phyloP scores from a whole-genome alignment of 768 basidiomycete genomes.

The Auriscalpium orientale region DNA sequence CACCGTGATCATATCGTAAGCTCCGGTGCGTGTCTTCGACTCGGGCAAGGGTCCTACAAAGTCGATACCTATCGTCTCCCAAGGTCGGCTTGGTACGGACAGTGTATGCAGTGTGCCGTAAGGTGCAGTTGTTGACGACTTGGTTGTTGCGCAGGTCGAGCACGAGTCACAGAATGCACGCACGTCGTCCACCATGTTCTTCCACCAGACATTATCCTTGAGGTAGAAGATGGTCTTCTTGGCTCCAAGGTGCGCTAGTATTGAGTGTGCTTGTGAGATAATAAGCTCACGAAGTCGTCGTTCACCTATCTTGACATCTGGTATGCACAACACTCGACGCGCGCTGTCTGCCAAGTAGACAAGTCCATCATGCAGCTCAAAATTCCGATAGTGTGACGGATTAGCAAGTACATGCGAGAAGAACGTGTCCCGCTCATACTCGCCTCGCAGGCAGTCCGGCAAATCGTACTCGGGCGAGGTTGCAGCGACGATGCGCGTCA shows the following conservation, averaged over 20 bases:
- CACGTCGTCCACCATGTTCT: constrained; percentile 22
- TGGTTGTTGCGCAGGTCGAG: constrained; percentile 15
- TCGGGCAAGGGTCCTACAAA: constrained; percentile 20
- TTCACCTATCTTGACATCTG: constrained; percentile 16
- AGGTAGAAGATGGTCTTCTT: constrained; percentile 28
- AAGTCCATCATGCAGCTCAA: constrained; percentile 17
- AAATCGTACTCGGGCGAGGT: constrained; percentile 6
- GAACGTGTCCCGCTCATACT: constrained; percentile 24
- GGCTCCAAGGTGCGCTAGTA: constrained; percentile 31
- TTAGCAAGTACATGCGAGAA: constrained; percentile 20
- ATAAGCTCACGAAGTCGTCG: constrained; percentile 22
- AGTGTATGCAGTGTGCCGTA: constrained; percentile 20
- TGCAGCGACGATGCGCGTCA: neutral
- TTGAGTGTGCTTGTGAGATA: constrained; percentile 30
- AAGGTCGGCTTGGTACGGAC: constrained; percentile 18
- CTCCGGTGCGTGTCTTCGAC: constrained; percentile 16
- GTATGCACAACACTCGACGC: constrained; percentile 21
- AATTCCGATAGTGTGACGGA: constrained; percentile 21
- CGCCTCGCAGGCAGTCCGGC: constrained; percentile 3
- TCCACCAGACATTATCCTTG: constrained; percentile 33
- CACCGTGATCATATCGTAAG: constrained; percentile 18
- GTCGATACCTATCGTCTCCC: constrained; percentile 24
- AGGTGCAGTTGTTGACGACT: constrained; percentile 16
- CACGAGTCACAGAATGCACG: constrained; percentile 22
- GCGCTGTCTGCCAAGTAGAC: constrained; percentile 9